Percentiles rank a stretch among this genome's conserved stretches.
Evolutionary conservation across 352 stramenopile species (phyloP).

Genomic region (Globisporangium canariense): DNA sequence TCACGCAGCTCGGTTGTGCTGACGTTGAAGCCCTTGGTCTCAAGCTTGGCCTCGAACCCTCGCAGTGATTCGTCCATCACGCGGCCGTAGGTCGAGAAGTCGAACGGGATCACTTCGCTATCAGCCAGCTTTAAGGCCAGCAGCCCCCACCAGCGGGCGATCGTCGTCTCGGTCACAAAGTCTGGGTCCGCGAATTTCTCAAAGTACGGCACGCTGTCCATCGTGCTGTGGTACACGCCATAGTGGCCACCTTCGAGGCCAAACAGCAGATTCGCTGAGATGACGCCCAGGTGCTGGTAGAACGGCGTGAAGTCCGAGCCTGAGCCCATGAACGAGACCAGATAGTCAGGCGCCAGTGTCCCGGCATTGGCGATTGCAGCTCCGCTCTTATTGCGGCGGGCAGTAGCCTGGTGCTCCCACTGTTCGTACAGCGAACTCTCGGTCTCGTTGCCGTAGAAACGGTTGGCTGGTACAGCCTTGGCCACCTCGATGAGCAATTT

Average conservation of each 20-base stretch:
- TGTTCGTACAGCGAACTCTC: slow-evolving; percentile 35
- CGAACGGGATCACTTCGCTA: slow-evolving; percentile 54
- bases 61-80: slow-evolving; percentile 54
- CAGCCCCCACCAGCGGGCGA: slow-evolving; percentile 57
- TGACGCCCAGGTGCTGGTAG: slow-evolving; percentile 75
- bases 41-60: slow-evolving; percentile 24
- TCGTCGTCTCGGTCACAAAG: slow-evolving; percentile 51
- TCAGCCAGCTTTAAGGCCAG: slow-evolving; percentile 57
- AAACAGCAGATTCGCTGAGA: slow-evolving; percentile 69
- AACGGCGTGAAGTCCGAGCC: slow-evolving; percentile 74
- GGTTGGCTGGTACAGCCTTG: slow-evolving; percentile 49
- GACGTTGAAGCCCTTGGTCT: slow-evolving; percentile 20
- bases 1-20: slow-evolving; percentile 32
- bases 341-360: slow-evolving; percentile 36
- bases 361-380: slow-evolving; percentile 15
- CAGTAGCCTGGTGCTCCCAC: slow-evolving; percentile 28
- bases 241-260: slow-evolving; percentile 30
- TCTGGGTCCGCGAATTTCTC: slow-evolving; percentile 54
- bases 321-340: slow-evolving; percentile 46
- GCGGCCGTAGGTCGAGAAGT: slow-evolving; percentile 60
- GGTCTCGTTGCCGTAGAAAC: slow-evolving; percentile 27
- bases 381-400: slow-evolving; percentile 19
- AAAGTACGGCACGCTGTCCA: slow-evolving; percentile 78
- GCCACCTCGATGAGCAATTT: slow-evolving; percentile 51
- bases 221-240: slow-evolving; percentile 83